Conservation (phyloP, 108 stramenopile genomes). For the Bacterosira constricta region DNA sequence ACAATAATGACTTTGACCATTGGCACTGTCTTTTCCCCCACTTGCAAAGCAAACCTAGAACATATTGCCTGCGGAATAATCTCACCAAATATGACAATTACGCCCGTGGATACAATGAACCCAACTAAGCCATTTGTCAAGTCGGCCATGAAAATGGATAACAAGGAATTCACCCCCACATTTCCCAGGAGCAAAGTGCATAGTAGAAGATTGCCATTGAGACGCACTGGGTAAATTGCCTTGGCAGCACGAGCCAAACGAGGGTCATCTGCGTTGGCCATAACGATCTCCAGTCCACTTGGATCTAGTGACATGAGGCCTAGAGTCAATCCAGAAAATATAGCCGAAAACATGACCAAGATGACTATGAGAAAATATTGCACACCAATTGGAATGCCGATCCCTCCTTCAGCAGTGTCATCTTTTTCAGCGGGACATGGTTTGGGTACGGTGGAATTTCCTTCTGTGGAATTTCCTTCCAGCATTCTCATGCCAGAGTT, state of each 20-base stretch:
- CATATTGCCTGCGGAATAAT: conserved; percentile 97
- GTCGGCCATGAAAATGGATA: conserved; percentile 94
- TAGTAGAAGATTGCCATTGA: conserved; percentile 94
- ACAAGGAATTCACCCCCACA: conserved; percentile 93
- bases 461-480: no score
- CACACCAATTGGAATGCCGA: conserved; percentile 48
- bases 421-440: conserved; percentile 10
- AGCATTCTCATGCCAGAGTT: not conserved
- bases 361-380: conserved; percentile 67
- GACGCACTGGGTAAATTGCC: conserved; percentile 87
- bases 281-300: conserved; percentile 96
- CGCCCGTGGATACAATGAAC: conserved; percentile 86
- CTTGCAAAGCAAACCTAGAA: conserved; percentile 87
- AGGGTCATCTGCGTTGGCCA: conserved; percentile 75
- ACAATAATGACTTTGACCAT: conserved; percentile 87
- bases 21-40: conserved; percentile 86
- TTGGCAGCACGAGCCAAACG: conserved; percentile 60
- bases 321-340: conserved; percentile 93
- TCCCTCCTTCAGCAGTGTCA: not conserved
- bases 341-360: conserved; percentile 73
- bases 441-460: not conserved
- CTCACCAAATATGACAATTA: conserved; percentile 97
- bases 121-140: conserved; percentile 86
- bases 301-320: conserved; percentile 96
- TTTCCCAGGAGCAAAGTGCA: conserved; percentile 98